phyloP scores from a whole-genome alignment of 2,329 filamentous ascomycete genomes.

The Aspergillus ruber region DNA sequence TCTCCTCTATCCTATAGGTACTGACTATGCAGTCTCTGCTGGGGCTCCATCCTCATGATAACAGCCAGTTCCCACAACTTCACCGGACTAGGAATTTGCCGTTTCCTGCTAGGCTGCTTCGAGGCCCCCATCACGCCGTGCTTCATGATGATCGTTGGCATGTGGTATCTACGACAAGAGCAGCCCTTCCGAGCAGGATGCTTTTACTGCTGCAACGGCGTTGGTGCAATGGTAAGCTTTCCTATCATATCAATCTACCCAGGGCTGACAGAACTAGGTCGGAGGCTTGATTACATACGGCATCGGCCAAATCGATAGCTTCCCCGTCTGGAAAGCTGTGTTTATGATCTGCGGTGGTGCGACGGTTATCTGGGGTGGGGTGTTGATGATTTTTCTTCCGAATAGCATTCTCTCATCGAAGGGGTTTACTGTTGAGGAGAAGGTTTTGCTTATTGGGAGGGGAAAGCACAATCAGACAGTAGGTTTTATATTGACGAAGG shows the following conservation, averaged over 20 bases:
- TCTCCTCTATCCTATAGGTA: not conserved
- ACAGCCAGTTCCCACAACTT: constrained; percentile 40
- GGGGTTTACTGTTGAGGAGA: constrained; percentile 39
- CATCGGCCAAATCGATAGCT: constrained; percentile 36
- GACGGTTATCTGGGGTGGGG: constrained; percentile 37
- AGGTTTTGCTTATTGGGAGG: constrained; percentile 37
- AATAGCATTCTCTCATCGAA: constrained; percentile 39
- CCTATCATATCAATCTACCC: not conserved
- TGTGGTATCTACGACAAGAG: constrained; percentile 45
- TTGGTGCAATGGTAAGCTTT: constrained; percentile 27
- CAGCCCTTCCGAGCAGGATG: constrained; percentile 44
- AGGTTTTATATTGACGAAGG: not conserved
- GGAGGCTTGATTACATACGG: constrained; percentile 25
- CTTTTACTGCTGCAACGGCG: constrained; percentile 37
- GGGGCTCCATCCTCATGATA: constrained; percentile 41
- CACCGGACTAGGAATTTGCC: constrained; percentile 37
- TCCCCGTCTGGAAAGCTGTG: constrained; percentile 41
- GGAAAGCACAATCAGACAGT: constrained; percentile 16
- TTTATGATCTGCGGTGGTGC: constrained; percentile 42
- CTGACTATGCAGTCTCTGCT: constrained; percentile 22
- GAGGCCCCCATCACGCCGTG: constrained; percentile 45
- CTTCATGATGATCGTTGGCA: constrained; percentile 47
- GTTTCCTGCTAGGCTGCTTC: constrained; percentile 44
- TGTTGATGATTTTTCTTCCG: constrained; percentile 38
- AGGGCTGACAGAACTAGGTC: not conserved